Evolutionary conservation across 768 basidiomycete species (phyloP).

Genomic region (Phaffia tasmanica): DNA sequence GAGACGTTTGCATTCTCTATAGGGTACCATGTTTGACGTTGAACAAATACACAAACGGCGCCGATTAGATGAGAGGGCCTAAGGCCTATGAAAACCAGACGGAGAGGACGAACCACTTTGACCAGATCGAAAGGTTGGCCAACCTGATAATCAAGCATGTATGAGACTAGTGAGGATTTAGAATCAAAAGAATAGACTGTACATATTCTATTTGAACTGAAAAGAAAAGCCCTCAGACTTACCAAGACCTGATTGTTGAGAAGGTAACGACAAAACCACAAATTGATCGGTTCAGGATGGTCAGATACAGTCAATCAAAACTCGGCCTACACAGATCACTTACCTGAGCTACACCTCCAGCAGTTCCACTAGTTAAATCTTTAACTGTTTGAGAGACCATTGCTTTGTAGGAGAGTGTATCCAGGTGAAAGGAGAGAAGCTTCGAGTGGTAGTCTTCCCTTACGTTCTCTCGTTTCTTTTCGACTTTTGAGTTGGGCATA

Average conservation of each 20-base stretch:
- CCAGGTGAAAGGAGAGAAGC: neutral
- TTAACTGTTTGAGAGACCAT: slow-evolving; percentile 12
- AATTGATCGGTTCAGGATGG: too few relatives aligned
- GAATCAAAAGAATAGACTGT: too few relatives aligned
- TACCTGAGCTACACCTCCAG: slow-evolving; percentile 17
- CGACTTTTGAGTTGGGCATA: neutral
- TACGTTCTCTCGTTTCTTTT: neutral
- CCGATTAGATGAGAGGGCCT: slow-evolving; percentile 4
- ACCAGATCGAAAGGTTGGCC: slow-evolving; percentile 95
- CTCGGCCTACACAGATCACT: neutral
- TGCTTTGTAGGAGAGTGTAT: too few relatives aligned
- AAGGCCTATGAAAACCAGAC: slow-evolving; percentile 9
- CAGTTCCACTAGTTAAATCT: slow-evolving; percentile 11
- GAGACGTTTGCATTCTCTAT: slow-evolving; percentile 87
- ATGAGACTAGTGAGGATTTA: too few relatives aligned
- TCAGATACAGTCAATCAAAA: too few relatives aligned
- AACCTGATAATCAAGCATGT: slow-evolving; percentile 43
- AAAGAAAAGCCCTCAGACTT: neutral
- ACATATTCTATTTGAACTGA: too few relatives aligned
- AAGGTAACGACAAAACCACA: neutral
- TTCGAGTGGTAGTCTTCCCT: neutral
- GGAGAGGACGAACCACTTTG: slow-evolving; percentile 55
- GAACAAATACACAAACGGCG: neutral
- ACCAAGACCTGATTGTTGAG: slow-evolving; percentile 2
- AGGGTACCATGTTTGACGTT: neutral